phyloP scores from a whole-genome alignment of 352 stramenopile species.

The Phytophthora pistaciae region DNA sequence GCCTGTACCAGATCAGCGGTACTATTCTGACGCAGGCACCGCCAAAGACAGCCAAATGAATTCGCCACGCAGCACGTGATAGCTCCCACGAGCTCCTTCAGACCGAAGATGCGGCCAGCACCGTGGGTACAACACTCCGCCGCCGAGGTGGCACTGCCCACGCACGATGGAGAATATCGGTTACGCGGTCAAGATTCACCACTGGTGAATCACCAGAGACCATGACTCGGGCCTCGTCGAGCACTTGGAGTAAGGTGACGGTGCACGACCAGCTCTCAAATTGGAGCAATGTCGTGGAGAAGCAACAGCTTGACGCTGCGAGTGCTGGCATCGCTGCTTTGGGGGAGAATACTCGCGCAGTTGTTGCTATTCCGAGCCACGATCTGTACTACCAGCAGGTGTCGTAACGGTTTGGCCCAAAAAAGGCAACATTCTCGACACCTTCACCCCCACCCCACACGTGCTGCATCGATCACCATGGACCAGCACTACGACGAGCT shows the following conservation, averaged over 20 bases:
- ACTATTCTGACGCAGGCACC: conserved; percentile 25
- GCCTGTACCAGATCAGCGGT: conserved; percentile 13
- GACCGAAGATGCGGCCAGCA: neutral
- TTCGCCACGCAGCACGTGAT: neutral
- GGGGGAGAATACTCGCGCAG: neutral
- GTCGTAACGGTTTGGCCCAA: conserved; percentile 18
- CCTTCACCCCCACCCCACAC: neutral
- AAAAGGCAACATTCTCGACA: conserved; percentile 29
- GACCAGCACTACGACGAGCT: conserved; percentile 83
- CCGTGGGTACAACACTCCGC: neutral
- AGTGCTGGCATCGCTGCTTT: neutral
- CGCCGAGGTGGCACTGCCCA: neutral
- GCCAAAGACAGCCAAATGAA: no score
- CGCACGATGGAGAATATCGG: neutral
- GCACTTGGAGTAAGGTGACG: neutral
- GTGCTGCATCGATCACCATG: conserved; percentile 20
- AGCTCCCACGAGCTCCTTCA: neutral
- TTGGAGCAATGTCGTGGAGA: neutral
- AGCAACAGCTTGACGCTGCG: neutral
- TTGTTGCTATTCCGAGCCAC: neutral
- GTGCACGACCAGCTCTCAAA: neutral
- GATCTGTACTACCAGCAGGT: neutral
- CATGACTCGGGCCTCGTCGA: neutral
- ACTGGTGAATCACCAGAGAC: no score
- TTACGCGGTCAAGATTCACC: neutral